Conservation (phyloP, 208 protist genomes). For the Acanthamoeba royreba region DNA sequence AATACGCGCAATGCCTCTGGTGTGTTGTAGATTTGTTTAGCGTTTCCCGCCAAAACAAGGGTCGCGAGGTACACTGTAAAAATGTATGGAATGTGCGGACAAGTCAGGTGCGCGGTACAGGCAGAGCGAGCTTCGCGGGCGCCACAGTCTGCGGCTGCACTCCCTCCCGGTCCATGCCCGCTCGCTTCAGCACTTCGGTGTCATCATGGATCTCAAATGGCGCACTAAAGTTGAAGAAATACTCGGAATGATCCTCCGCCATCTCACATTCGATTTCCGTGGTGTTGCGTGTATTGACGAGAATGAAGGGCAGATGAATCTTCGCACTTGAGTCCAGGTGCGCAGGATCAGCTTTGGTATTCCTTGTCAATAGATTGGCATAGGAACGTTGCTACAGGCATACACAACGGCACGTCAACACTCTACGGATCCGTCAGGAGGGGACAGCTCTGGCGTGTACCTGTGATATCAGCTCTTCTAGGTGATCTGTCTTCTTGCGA, state of each 20-base stretch:
- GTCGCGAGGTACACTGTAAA: no score
- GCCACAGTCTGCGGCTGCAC: background rate
- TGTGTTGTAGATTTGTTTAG: no score
- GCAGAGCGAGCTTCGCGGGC: no score
- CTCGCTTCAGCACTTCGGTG: conserved; percentile 68
- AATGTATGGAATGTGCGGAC: no score
- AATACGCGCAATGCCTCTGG: no score
- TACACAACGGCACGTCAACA: no score
- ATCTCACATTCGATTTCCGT: conserved; percentile 84
- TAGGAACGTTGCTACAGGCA: conserved; percentile 26
- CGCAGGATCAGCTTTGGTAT: background rate
- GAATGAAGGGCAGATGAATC: conserved; percentile 80
- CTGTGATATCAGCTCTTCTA: conserved; percentile 47
- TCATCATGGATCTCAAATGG: conserved; percentile 86
- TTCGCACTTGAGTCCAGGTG: background rate
- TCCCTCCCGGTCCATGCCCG: background rate
- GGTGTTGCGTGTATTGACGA: conserved; percentile 76
- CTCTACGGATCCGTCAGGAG: background rate
- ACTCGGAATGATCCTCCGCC: conserved; percentile 70
- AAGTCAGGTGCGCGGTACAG: no score
- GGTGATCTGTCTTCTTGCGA: background rate
- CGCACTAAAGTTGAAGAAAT: conserved; percentile 81
- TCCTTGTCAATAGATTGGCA: conserved; percentile 53
- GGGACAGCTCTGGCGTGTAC: background rate
- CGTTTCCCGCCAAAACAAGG: no score